Evolutionary conservation across 2,329 filamentous ascomycete genomes (phyloP).

Genomic region (Kalaharituber pfeilii): DNA sequence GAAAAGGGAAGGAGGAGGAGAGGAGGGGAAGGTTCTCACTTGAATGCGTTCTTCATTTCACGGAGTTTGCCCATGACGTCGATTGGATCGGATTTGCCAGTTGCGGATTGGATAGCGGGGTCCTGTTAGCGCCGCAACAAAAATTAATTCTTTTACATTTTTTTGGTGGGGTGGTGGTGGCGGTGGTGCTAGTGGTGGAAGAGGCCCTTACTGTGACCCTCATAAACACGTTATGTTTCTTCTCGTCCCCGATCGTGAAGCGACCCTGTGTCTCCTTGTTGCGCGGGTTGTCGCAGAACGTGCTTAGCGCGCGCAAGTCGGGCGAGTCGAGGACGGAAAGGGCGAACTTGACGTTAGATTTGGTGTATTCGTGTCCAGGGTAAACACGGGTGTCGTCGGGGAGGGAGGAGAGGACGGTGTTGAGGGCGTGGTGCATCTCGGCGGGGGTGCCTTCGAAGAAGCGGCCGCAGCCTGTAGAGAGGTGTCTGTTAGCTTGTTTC

Average conservation of each 20-base stretch:
- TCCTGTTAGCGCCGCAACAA: conserved; percentile 38
- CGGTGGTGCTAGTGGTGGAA: not conserved
- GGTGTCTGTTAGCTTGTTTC: not conserved
- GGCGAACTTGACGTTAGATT: conserved; percentile 79
- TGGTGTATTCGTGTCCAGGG: conserved; percentile 71
- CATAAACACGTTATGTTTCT: conserved; percentile 98
- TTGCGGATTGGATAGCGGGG: conserved; percentile 64
- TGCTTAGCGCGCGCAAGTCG: conserved; percentile 56
- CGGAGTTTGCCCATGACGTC: conserved; percentile 72
- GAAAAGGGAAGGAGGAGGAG: too few relatives aligned
- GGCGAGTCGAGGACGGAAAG: conserved; percentile 59
- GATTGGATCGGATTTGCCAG: conserved; percentile 61
- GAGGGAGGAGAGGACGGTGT: conserved; percentile 60
- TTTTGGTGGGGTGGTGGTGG: too few relatives aligned
- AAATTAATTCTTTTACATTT: not conserved
- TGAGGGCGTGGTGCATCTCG: conserved; percentile 88
- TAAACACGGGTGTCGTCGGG: conserved; percentile 88
- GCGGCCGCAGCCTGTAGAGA: conserved; percentile 56
- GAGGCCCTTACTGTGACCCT: conserved; percentile 48
- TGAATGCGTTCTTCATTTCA: conserved; percentile 61
- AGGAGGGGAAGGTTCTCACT: too few relatives aligned
- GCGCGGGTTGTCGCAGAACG: conserved; percentile 50
- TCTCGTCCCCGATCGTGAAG: conserved; percentile 94
- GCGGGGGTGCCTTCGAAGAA: conserved; percentile 85
- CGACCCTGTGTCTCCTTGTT: conserved; percentile 85